Evolutionary conservation across 768 basidiomycete species (phyloP).

Genomic region (Collybia sordida): DNA sequence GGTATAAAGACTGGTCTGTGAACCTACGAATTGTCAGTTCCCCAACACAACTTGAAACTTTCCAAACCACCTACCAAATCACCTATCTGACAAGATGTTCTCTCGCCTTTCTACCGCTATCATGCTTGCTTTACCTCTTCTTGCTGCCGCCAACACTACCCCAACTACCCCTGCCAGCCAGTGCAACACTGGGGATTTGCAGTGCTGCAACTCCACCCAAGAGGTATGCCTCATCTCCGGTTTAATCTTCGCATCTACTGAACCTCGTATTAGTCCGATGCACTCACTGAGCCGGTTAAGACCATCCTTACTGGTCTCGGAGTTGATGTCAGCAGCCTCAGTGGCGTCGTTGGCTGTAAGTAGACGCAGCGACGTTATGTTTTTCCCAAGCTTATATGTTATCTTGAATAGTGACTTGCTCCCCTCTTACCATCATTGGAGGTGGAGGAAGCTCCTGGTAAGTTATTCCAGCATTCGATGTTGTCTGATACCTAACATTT

Average conservation of each 20-base stretch:
- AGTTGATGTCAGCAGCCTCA: conserved; percentile 13
- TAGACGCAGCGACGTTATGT: neutral
- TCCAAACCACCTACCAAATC: conserved; percentile 1
- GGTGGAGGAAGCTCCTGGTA: conserved; percentile 19
- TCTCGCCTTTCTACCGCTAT: conserved; percentile 22
- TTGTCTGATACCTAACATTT: too few species aligned
- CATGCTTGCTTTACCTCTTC: conserved; percentile 23
- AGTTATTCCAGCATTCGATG: too few species aligned
- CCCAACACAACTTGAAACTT: too few species aligned
- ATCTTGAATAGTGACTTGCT: conserved; percentile 21
- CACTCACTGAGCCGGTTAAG: neutral
- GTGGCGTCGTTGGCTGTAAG: conserved; percentile 16
- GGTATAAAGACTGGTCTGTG: too few species aligned
- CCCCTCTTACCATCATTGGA: conserved; percentile 27
- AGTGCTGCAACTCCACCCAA: conserved; percentile 25
- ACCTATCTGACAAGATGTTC: conserved; percentile 21
- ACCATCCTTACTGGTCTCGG: conserved; percentile 24
- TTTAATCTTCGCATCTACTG: neutral
- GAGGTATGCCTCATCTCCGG: conserved; percentile 11
- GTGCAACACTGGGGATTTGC: conserved; percentile 26
- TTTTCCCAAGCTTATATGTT: neutral
- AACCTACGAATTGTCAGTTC: too few species aligned
- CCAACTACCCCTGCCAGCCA: conserved; percentile 13
- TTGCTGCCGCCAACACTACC: conserved; percentile 22
- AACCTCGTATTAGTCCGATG: conserved; percentile 12